Percentiles rank a stretch among this genome's conserved stretches.
Evolutionary conservation across 108 stramenopile genomes (phyloP).

Genomic region (Schizochytrium sp.): DNA sequence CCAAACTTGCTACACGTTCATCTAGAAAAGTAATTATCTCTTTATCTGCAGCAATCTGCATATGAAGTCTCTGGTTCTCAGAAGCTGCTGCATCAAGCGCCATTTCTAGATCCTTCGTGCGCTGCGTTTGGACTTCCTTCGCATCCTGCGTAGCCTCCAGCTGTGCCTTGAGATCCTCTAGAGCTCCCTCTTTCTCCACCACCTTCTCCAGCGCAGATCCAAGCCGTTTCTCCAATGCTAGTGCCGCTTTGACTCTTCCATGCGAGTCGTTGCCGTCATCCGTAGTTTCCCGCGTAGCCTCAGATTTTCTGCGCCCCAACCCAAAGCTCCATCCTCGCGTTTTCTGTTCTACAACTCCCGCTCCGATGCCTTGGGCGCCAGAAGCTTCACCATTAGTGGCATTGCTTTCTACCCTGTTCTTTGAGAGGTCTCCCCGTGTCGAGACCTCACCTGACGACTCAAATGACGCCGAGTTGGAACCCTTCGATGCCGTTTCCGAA

Average conservation of each 20-base stretch:
- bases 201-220: background rate
- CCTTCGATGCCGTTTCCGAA: background rate
- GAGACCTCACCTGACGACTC: background rate
- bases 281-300: background rate
- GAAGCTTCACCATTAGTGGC: background rate
- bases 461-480: background rate
- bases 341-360: background rate
- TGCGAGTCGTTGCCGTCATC: background rate
- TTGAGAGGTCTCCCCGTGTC: no score
- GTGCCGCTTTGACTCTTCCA: background rate
- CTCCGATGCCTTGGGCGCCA: background rate
- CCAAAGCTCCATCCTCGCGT: conserved; percentile 4
- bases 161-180: background rate
- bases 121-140: background rate
- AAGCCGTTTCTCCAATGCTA: background rate
- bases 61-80: background rate
- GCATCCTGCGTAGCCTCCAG: background rate
- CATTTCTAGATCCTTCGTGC: background rate
- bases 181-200: background rate
- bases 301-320: background rate
- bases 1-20: background rate
- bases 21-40: background rate
- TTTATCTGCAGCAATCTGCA: background rate
- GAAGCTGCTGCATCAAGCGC: conserved; percentile 16
- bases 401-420: no score